Evolutionary conservation across 352 stramenopile genomes (phyloP), one percentile per base, ranked within the genome.

Genomic region (Pythium myriotylum): DNA sequence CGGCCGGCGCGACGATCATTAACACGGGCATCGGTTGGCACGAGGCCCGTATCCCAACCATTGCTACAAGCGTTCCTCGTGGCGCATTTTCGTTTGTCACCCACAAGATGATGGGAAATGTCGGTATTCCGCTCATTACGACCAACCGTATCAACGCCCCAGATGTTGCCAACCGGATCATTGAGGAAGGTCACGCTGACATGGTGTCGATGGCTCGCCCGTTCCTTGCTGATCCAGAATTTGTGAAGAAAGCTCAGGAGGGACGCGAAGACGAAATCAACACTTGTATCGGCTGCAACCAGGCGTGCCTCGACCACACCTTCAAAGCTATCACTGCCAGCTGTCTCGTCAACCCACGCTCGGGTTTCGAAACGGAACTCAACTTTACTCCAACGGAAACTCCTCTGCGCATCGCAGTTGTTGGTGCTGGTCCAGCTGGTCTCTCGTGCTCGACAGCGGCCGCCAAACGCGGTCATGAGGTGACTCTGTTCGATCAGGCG

Each of bases 11-110:
- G 8, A 98, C 85, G 20, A 98, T 99, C 67, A 96, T 99, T 45
- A 99, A 99, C 84, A 99, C 96, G 35, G 97, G 97, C 22, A 99
- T 99, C 68, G 97, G 97, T 29, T 99, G 97, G 97, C 97, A 99
- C 67, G 95, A 99, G 70, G 95, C 97, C 29, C 84, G 96, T 20
- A 94, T 99, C 43, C 97, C 97, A 19, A 99, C 97, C 8, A 99
- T 99, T 76, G 90, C 92, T 0, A 99, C 97, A 0, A 97, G 84
- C 62, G 97, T 99, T 0, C 97, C 97, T 12, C 85, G 97, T 10
- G 96, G 81, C 9, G 96, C 84, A 0, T 99, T 98, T 78, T 88
- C 92, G 23, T 98, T 86, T 77, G 92, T 98, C 7, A 99, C 96
- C 3, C 77, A 94, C 53, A 96, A 98, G 32, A 84, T 98, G 46